phyloP scores from a whole-genome alignment of 225 moss, liverwort and hornwort species.

The Bryum argenteum region DNA sequence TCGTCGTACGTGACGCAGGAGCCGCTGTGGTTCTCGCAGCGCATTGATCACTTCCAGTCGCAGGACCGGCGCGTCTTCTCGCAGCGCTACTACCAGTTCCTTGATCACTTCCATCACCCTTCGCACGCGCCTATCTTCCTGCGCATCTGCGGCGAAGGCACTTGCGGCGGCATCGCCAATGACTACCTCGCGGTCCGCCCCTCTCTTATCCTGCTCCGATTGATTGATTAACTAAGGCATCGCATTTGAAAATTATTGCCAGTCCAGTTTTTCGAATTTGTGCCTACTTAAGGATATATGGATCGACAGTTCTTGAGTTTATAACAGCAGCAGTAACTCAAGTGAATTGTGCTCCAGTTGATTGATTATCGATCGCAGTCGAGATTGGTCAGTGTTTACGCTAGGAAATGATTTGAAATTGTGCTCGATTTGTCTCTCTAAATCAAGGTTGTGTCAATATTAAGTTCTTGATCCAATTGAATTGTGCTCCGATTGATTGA shows the following conservation, averaged over 20 bases:
- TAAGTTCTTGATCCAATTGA: too few relatives aligned
- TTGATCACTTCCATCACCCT: slow-evolving; percentile 58
- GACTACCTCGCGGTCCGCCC: slow-evolving; percentile 81
- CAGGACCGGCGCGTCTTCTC: slow-evolving; percentile 80
- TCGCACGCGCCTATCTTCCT: slow-evolving; percentile 82
- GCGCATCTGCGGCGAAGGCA: slow-evolving; percentile 86
- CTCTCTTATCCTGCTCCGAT: not conserved
- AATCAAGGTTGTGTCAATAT: too few relatives aligned
- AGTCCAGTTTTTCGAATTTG: not conserved
- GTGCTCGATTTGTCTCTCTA: too few relatives aligned
- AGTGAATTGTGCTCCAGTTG: too few relatives aligned
- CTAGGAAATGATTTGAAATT: too few relatives aligned
- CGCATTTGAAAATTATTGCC: not conserved
- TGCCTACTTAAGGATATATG: not conserved
- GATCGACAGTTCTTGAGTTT: not conserved
- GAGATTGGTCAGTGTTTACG: too few relatives aligned
- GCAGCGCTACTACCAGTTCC: slow-evolving; percentile 78
- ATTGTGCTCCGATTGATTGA: too few relatives aligned
- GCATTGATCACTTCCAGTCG: slow-evolving; percentile 78
- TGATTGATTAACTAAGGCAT: not conserved
- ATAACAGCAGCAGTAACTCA: too few relatives aligned
- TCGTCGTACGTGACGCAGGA: slow-evolving; percentile 59
- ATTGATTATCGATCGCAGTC: too few relatives aligned
- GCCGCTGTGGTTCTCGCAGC: slow-evolving; percentile 70
- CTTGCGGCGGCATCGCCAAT: slow-evolving; percentile 77